A percentile compares a stretch with the other conserved stretches of the same genome.
These are phyloP conservation scores for Ceratocystis cubensis DNA, from an alignment of 2,329 filamentous ascomycete species.

Conservation along the genomic window DNA sequence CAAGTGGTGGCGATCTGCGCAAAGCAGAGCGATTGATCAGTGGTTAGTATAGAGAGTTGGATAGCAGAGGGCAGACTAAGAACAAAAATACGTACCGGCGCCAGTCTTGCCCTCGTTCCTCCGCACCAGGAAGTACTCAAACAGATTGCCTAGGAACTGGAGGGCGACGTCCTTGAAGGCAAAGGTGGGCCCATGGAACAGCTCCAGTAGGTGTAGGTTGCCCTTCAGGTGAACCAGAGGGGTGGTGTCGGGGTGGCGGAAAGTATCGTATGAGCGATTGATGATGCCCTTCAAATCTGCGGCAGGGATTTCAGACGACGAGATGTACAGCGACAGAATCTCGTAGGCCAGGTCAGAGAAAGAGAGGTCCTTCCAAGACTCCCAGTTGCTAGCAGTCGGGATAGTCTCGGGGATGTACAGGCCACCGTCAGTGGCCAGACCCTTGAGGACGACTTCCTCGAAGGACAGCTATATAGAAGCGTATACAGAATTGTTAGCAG, in stretches of 20 bases:
- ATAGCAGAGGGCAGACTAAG: background rate
- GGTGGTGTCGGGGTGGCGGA: constrained; percentile 65
- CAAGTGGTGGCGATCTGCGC: constrained; percentile 58
- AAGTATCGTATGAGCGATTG: constrained; percentile 74
- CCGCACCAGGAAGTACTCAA: constrained; percentile 71
- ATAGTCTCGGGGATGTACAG: constrained; percentile 81
- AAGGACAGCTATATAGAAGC: constrained; percentile 56
- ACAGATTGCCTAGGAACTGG: constrained; percentile 92
- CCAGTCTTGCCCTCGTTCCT: constrained; percentile 58
- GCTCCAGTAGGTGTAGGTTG: constrained; percentile 75
- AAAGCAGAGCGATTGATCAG: constrained; percentile 22
- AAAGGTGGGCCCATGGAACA: constrained; percentile 93
- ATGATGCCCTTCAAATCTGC: constrained; percentile 74
- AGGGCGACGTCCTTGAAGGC: constrained; percentile 83
- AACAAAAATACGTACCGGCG: constrained; percentile 30
- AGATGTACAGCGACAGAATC: constrained; percentile 81
- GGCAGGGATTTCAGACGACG: constrained; percentile 64
- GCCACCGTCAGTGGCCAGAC: constrained; percentile 73
- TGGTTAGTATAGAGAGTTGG: constrained; percentile 1
- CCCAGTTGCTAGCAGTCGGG: constrained; percentile 51
- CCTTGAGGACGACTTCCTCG: constrained; percentile 81
- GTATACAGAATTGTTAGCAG: constrained; percentile 15
- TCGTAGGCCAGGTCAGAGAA: constrained; percentile 74
- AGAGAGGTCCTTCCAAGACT: constrained; percentile 64
- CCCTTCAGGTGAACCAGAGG: constrained; percentile 67